phyloP scores from a whole-genome alignment of 2,329 filamentous ascomycete species.

The Erysiphe pulchra region DNA sequence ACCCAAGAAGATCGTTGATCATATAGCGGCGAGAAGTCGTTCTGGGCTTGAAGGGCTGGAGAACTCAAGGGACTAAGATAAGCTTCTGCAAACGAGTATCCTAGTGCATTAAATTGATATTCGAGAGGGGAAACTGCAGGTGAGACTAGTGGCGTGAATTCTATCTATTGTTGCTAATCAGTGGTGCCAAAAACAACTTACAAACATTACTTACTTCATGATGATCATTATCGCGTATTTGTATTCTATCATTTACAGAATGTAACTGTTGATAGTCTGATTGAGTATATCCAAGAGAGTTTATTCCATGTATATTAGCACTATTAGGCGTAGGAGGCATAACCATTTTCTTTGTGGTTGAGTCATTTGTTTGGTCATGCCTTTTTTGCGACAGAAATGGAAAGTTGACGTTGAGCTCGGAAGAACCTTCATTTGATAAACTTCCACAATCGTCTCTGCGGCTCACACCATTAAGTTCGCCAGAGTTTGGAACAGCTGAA shows the following conservation, averaged over 20 bases:
- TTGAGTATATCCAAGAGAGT: conserved; percentile 30
- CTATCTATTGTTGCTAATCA: conserved; percentile 23
- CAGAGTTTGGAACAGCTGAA: conserved; percentile 18
- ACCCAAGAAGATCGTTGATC: conserved; percentile 16
- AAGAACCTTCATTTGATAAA: conserved; percentile 24
- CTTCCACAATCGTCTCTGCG: conserved; percentile 18
- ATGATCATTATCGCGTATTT: conserved; percentile 40
- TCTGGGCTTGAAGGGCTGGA: conserved; percentile 52
- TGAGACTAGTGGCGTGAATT: conserved; percentile 58
- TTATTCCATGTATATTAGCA: conserved; percentile 42
- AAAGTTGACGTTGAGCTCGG: conserved; percentile 37
- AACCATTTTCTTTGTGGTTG: conserved; percentile 29
- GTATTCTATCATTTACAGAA: conserved; percentile 31
- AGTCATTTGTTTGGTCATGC: conserved; percentile 24
- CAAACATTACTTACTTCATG: conserved; percentile 28
- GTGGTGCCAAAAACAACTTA: background rate
- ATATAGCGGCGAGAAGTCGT: conserved; percentile 19
- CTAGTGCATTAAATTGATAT: conserved; percentile 30
- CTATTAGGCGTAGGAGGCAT: conserved; percentile 63
- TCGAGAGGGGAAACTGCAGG: conserved; percentile 67
- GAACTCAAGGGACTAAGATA: conserved; percentile 72
- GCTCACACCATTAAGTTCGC: conserved; percentile 17
- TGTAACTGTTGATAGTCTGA: conserved; percentile 24
- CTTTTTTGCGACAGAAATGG: conserved; percentile 32
- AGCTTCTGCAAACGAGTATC: conserved; percentile 33